Percentiles rank a stretch among this genome's conserved stretches.
Evolutionary conservation across 192 early-diverging fungal genomes (phyloP).

Genomic region (Cladochytrium replicatum): DNA sequence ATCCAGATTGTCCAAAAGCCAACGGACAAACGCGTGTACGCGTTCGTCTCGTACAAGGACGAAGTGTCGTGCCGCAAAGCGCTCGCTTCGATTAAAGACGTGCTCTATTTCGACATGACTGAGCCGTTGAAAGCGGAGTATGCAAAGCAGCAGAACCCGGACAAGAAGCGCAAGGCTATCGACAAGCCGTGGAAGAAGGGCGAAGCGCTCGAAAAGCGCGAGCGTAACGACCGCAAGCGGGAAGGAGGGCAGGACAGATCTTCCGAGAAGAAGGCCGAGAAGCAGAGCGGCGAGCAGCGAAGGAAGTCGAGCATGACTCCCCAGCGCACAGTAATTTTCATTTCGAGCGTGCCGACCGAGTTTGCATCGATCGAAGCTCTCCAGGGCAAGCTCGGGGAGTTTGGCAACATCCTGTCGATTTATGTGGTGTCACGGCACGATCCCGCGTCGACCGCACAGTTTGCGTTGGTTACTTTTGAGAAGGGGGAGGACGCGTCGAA

Average conservation of each 20-base stretch:
- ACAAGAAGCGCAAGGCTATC: slow-evolving; percentile 4
- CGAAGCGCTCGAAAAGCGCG: slow-evolving; percentile 11
- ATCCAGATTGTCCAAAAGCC: slow-evolving; percentile 31
- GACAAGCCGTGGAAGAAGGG: slow-evolving; percentile 16
- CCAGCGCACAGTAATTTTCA: too few species aligned
- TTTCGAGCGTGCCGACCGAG: slow-evolving; percentile 1
- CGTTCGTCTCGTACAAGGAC: slow-evolving; percentile 31
- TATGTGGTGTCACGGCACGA: slow-evolving; percentile 13
- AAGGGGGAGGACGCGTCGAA: slow-evolving; percentile 24
- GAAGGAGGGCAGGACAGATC: not conserved
- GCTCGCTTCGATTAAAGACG: slow-evolving; percentile 8
- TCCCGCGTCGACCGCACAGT: slow-evolving; percentile 4
- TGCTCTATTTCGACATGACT: slow-evolving; percentile 22
- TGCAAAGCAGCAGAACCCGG: slow-evolving; percentile 21
- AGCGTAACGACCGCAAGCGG: slow-evolving; percentile 3
- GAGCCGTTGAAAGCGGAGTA: slow-evolving; percentile 32
- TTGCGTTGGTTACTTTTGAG: slow-evolving; percentile 21
- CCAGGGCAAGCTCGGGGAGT: not conserved
- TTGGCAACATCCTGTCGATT: slow-evolving; percentile 11
- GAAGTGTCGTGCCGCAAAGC: slow-evolving; percentile 12
- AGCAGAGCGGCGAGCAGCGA: slow-evolving; percentile 2
- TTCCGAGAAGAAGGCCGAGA: too few species aligned
- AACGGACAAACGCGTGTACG: slow-evolving; percentile 28
- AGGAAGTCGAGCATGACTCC: too few species aligned
- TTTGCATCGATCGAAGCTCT: slow-evolving; percentile 8